Conservation (phyloP, 352 stramenopile genomes). For the Globisporangium orthogonon region DNA sequence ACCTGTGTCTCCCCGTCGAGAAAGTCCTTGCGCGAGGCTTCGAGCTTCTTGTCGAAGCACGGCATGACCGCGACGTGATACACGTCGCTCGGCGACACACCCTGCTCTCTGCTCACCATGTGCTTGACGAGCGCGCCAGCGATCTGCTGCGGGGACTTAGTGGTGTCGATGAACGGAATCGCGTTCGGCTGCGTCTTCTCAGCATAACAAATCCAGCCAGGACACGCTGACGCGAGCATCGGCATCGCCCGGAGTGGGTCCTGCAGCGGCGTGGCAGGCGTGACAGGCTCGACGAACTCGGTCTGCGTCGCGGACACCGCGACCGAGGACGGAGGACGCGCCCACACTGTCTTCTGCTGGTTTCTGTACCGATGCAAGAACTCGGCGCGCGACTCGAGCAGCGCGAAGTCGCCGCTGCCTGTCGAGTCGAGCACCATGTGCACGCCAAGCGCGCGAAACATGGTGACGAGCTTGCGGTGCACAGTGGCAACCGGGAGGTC, state of each 20-base stretch:
- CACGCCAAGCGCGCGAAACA: constrained; percentile 81
- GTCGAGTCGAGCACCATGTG: constrained; percentile 91
- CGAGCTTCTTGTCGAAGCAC: constrained; percentile 99
- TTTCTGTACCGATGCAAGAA: constrained; percentile 83
- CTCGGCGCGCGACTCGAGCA: constrained; percentile 90
- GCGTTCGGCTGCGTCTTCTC: constrained; percentile 95
- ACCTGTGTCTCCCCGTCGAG: constrained; percentile 48
- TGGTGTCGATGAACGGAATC: constrained; percentile 94
- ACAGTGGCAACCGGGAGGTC: constrained; percentile 48
- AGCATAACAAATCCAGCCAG: constrained; percentile 96
- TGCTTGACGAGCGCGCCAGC: constrained; percentile 79
- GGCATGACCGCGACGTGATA: constrained; percentile 97
- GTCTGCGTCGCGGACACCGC: constrained; percentile 59
- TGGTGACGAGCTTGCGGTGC: constrained; percentile 70
- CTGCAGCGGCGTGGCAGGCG: constrained; percentile 43
- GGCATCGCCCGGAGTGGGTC: constrained; percentile 74
- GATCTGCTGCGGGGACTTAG: constrained; percentile 95
- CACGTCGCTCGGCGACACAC: constrained; percentile 49
- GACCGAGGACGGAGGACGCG: constrained; percentile 59
- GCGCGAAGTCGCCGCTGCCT: constrained; percentile 86
- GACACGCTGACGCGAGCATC: constrained; percentile 94
- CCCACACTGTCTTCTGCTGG: constrained; percentile 66
- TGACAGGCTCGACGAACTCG: constrained; percentile 60
- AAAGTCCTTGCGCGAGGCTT: constrained; percentile 92
- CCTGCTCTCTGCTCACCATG: constrained; percentile 59